These are phyloP conservation scores for Camelina sativa DNA, from an alignment of 345 rosid species.

Conservation along the genomic window DNA sequence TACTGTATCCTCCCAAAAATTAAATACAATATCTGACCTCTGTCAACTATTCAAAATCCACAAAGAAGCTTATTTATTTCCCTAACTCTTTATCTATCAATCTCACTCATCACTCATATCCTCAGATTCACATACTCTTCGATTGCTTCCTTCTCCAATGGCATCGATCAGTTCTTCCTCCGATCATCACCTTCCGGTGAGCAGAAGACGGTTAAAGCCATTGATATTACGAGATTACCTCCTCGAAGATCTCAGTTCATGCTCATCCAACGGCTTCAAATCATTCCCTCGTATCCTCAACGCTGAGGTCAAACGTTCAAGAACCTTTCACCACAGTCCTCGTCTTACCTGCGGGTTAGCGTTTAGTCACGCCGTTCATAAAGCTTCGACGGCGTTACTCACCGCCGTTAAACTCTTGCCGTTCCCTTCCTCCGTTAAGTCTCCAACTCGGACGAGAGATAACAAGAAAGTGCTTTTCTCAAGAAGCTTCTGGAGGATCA, in stretches of 20 bases:
- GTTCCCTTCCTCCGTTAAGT: slow-evolving; percentile 50
- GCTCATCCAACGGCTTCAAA: slow-evolving; percentile 88
- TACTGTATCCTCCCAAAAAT: neutral
- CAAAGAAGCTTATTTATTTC: neutral
- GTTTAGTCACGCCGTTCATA: slow-evolving; percentile 55
- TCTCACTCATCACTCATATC: slow-evolving; percentile 12
- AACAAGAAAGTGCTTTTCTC: slow-evolving; percentile 41
- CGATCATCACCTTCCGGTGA: slow-evolving; percentile 22
- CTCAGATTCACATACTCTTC: neutral
- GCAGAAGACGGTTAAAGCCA: slow-evolving; percentile 39
- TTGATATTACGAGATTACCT: slow-evolving; percentile 76
- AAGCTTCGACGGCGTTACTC: slow-evolving; percentile 65
- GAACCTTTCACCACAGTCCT: slow-evolving; percentile 6
- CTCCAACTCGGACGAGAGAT: slow-evolving; percentile 27
- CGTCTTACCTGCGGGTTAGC: slow-evolving; percentile 44
- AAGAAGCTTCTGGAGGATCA: slow-evolving; percentile 55
- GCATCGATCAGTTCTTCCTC: slow-evolving; percentile 18
- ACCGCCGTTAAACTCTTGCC: slow-evolving; percentile 63
- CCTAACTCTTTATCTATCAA: neutral
- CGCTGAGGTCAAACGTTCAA: slow-evolving; percentile 53
- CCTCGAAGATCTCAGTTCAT: slow-evolving; percentile 72
- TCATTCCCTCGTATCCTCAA: slow-evolving; percentile 74
- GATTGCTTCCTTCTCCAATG: slow-evolving; percentile 13
- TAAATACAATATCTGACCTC: neutral
- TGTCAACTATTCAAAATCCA: neutral